These are phyloP conservation scores for Mycena olivaceomarginata DNA, from an alignment of 768 basidiomycete species.

Conservation along the genomic window DNA sequence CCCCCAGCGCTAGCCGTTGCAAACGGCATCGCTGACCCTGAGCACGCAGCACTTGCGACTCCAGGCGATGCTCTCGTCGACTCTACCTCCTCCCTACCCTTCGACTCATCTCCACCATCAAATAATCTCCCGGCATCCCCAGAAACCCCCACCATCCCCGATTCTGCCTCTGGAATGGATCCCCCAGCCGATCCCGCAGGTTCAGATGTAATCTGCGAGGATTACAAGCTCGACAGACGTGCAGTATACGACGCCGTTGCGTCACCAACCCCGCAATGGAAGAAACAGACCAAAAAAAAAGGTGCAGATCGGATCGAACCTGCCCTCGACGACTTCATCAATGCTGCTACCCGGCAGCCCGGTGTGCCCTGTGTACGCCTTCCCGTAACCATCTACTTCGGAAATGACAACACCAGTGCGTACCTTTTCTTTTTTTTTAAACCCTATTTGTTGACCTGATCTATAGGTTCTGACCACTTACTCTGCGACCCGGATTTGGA, in stretches of 20 bases:
- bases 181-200: too few species aligned
- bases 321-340: conserved; percentile 19
- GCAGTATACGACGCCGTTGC: background rate
- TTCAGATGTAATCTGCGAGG: too few species aligned
- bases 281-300: conserved; percentile 16
- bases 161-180: too few species aligned
- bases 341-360: conserved; percentile 7
- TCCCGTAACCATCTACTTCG: background rate
- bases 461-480: background rate
- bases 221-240: too few species aligned
- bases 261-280: background rate
- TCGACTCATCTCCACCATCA: too few species aligned
- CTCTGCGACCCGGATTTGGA: background rate
- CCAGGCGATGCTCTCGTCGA: background rate
- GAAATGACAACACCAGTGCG: conserved; percentile 6
- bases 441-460: background rate
- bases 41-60: too few species aligned
- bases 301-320: conserved; percentile 11
- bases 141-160: too few species aligned
- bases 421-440: background rate
- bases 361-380: background rate
- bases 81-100: too few species aligned
- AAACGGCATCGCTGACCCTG: background rate
- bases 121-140: too few species aligned
- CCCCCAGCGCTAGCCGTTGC: too few species aligned